These are phyloP conservation scores for Trichophyton benhamiae DNA, from an alignment of 2,329 filamentous ascomycete species.

Conservation along the genomic window DNA sequence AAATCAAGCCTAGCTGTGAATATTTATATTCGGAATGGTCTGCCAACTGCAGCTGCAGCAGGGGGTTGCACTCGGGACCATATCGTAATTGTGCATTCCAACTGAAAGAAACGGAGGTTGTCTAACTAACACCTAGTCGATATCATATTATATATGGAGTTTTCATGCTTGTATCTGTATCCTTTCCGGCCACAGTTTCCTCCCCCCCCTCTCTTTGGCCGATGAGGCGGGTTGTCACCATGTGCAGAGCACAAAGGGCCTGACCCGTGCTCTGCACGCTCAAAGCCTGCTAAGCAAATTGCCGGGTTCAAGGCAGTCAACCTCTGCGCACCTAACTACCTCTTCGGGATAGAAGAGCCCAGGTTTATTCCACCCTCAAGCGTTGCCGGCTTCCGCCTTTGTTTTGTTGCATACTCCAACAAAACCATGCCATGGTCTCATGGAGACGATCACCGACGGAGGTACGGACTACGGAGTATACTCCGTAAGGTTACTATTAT, in stretches of 20 bases:
- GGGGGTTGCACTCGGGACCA: background rate
- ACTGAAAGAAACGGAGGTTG: background rate
- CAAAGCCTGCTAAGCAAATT: background rate
- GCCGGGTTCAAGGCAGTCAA: background rate
- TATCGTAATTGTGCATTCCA: background rate
- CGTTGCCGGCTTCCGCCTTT: background rate
- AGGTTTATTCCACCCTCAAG: background rate
- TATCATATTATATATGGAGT: background rate
- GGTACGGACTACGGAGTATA: background rate
- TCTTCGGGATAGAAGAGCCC: background rate
- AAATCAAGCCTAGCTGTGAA: background rate
- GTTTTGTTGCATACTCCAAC: too few species aligned
- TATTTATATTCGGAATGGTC: background rate
- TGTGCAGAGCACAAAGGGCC: background rate
- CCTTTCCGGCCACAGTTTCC: background rate
- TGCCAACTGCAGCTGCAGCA: slow-evolving; percentile 1
- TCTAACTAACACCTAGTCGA: background rate
- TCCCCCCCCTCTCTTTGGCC: background rate
- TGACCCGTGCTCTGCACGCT: background rate
- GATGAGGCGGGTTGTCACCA: background rate
- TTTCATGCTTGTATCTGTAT: background rate
- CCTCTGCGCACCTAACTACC: background rate
- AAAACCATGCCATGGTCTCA: background rate
- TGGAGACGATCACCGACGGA: background rate
- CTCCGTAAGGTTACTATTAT: background rate